phyloP scores from a whole-genome alignment of 352 stramenopile genomes.

The Globisporangium paroecandrum region DNA sequence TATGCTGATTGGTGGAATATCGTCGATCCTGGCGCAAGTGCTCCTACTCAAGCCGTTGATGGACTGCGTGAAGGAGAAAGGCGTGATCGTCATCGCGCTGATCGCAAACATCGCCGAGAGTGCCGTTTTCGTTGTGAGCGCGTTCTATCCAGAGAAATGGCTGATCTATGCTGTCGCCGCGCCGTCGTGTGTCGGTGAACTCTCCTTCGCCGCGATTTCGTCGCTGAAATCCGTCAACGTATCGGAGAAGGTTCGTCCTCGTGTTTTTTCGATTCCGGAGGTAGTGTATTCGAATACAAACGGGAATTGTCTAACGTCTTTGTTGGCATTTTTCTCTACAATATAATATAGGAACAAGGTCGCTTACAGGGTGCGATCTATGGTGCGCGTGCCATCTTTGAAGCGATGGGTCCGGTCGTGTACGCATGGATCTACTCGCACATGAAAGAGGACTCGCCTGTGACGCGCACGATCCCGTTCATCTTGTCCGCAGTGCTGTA shows the following conservation, averaged over 20 bases:
- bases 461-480: constrained; percentile 57
- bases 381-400: constrained; percentile 56
- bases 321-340: neutral
- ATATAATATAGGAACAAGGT: constrained; percentile 50
- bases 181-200: constrained; percentile 45
- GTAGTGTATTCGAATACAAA: neutral
- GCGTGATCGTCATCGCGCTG: constrained; percentile 63
- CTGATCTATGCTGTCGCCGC: constrained; percentile 48
- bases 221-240: constrained; percentile 63
- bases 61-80: constrained; percentile 49
- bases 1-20: constrained; percentile 54
- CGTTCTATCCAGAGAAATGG: constrained; percentile 58
- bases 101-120: constrained; percentile 37
- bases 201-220: constrained; percentile 69
- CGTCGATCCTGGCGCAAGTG: constrained; percentile 53
- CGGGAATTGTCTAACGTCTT: neutral
- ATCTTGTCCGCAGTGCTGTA: constrained; percentile 53
- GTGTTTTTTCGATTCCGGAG: neutral
- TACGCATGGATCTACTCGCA: constrained; percentile 55
- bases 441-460: constrained; percentile 41
- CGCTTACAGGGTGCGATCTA: constrained; percentile 74
- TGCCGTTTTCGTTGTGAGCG: constrained; percentile 32
- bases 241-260: constrained; percentile 38
- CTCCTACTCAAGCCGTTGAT: constrained; percentile 67
- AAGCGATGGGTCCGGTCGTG: constrained; percentile 49